Percentiles rank a stretch among this genome's conserved stretches.
phyloP scores from a whole-genome alignment of 2,329 filamentous ascomycete genomes.

The Aspergillus bombycis region DNA sequence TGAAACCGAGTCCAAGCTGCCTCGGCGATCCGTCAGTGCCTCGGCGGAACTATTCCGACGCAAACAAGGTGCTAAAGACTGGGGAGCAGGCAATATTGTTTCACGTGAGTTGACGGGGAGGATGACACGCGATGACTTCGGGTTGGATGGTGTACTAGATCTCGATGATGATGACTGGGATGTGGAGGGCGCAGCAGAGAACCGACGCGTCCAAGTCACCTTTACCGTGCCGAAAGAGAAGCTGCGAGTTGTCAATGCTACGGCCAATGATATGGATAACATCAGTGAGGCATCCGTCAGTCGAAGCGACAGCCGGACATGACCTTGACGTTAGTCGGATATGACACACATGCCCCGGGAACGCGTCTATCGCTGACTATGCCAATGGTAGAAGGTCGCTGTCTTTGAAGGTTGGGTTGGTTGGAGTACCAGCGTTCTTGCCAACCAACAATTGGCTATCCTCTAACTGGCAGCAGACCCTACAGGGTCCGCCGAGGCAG shows the following conservation, averaged over 20 bases:
- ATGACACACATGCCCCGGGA: neutral
- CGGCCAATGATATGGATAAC: slow-evolving; percentile 38
- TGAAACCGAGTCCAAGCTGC: slow-evolving; percentile 25
- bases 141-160: slow-evolving; percentile 28
- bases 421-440: slow-evolving; percentile 68
- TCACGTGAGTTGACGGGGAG: slow-evolving; percentile 22
- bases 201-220: slow-evolving; percentile 77
- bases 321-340: slow-evolving; percentile 1
- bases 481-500: slow-evolving; percentile 49
- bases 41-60: slow-evolving; percentile 52
- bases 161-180: slow-evolving; percentile 66
- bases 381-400: slow-evolving; percentile 59
- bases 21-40: slow-evolving; percentile 52
- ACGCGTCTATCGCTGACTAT: too few relatives aligned
- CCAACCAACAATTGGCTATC: slow-evolving; percentile 77
- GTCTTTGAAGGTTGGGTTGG: slow-evolving; percentile 93
- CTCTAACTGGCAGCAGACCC: slow-evolving; percentile 76
- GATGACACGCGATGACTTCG: slow-evolving; percentile 30
- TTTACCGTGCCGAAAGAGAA: slow-evolving; percentile 90
- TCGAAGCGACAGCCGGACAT: slow-evolving; percentile 23
- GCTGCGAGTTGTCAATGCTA: slow-evolving; percentile 86
- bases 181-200: slow-evolving; percentile 72
- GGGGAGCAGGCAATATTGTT: slow-evolving; percentile 46
- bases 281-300: slow-evolving; percentile 33
- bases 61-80: slow-evolving; percentile 57